Evolutionary conservation across 1,284 basidiomycete genomes (phyloP).

Genomic region (Baeospora myosura): DNA sequence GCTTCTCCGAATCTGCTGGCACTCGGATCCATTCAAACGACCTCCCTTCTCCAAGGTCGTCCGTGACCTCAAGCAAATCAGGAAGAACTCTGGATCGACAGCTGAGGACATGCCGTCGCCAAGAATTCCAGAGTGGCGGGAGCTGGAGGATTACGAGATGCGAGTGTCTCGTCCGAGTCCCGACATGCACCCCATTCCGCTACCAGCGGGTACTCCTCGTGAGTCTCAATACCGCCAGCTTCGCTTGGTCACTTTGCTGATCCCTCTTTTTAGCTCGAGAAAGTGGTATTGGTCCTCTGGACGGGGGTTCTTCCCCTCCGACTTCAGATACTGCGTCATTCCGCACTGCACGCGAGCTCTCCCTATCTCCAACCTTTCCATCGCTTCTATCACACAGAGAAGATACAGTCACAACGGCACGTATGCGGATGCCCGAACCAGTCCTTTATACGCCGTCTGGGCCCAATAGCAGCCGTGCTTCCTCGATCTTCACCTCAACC

Average conservation of each 20-base stretch:
- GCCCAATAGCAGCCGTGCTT: conserved; percentile 16
- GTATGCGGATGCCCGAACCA: conserved; percentile 19
- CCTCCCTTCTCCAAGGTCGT: conserved; percentile 43
- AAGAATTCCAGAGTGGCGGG: conserved; percentile 12
- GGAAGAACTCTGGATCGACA: conserved; percentile 21
- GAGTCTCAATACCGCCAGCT: no score
- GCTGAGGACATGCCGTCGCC: conserved; percentile 17
- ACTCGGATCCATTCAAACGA: conserved; percentile 33
- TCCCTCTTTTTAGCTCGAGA: not conserved
- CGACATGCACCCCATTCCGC: conserved; percentile 29
- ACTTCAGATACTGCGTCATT: conserved; percentile 10
- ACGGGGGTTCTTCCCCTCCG: conserved; percentile 2
- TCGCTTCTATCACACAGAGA: conserved; percentile 11
- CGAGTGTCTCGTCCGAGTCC: conserved; percentile 18
- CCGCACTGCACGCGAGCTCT: conserved; percentile 7
- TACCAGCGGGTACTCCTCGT: conserved; percentile 16
- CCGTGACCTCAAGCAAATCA: conserved; percentile 26
- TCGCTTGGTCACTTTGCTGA: no score
- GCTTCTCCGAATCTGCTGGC: conserved; percentile 45
- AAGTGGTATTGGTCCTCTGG: not conserved
- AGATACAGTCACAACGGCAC: conserved; percentile 13
- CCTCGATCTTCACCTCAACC: conserved; percentile 23
- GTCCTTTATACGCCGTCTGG: conserved; percentile 24
- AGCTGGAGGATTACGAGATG: conserved; percentile 7
- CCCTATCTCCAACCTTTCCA: conserved; percentile 1